Base-by-base conservation (phyloP, 768 basidiomycete species). In the Panaeolus papilionaceus region DNA sequence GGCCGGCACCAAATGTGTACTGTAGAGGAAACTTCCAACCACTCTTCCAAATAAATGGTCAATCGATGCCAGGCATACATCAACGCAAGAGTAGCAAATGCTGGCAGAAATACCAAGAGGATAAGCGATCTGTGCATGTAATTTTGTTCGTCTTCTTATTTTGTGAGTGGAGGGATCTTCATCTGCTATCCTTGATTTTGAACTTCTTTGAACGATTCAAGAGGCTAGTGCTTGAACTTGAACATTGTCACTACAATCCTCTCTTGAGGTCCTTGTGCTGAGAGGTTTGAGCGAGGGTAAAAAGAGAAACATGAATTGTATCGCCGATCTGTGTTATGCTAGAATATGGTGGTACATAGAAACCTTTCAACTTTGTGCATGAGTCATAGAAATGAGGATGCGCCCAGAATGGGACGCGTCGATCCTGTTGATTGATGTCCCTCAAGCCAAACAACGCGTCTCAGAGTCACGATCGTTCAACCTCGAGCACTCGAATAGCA, bases 381-480 rank as follows among this genome's bases (percentile, higher is more conserved):
- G 54, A 58, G 26, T 58, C 54, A 58, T 9, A 37, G 20, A 26
- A 58, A 28, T 28, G 54, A 58, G 11, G 28, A 16, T n/a, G 28
- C 1, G 16, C 14, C 26, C 28, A 9, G 20, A 20, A 49, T 49
- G 20, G 47, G 23, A 49, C 54, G 6, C 12, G 54, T 58, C 54
- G 54, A 58, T 58, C 54, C 26, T 58, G 28, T 58, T 58, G 54
- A 58, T 58, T 58, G 54, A 58, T 58, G 26, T 37, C 28, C 16
- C 33, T 58, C 26, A n/a, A 58, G 28, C 54, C 54, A 58, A 58
- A 58, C 54, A 58, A 58, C 11, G 9, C 7, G 8, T 47, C 45
- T 7, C 4, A 51, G 23, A 33, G 33, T 33, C 33, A 33, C 33
- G 33, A 5, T 33, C 33, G 20, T 51, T 47, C 16, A 47, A 47